Conservation (phyloP, 805 yeast species). For the Pichia pseudocactophila region DNA sequence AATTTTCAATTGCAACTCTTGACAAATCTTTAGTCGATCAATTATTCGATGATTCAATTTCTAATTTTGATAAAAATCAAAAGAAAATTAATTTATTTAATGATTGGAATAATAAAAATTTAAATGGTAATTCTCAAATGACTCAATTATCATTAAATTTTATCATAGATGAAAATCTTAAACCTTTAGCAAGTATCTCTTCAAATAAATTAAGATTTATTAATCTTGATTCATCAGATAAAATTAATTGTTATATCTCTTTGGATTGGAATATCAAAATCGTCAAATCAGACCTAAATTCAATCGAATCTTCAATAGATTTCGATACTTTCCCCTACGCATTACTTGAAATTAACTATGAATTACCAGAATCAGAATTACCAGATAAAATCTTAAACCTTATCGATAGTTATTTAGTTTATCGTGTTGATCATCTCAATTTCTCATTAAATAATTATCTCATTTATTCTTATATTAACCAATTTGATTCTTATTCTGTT, state of each 20-base stretch:
- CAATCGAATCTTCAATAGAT: conserved; percentile 1
- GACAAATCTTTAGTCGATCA: conserved; percentile 15
- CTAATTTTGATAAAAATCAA: conserved; percentile 4
- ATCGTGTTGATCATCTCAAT: conserved; percentile 32
- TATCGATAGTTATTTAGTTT: conserved; percentile 39
- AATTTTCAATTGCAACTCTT: conserved; percentile 27
- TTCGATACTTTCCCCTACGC: conserved; percentile 36
- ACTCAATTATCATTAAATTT: conserved; percentile 26
- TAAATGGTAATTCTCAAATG: conserved; percentile 25
- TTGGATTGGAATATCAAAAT: conserved; percentile 23
- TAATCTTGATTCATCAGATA: conserved; percentile 10
- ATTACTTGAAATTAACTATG: conserved; percentile 40
- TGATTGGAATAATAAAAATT: conserved; percentile 17
- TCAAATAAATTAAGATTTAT: conserved; percentile 24
- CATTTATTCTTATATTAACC: conserved; percentile 18
- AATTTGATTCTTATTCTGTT: conserved; percentile 3
- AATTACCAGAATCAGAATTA: conserved; percentile 24
- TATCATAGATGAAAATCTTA: conserved; percentile 24
- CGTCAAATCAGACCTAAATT: conserved; percentile 4
- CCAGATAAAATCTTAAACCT: conserved; percentile 33
- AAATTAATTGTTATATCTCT: conserved; percentile 25
- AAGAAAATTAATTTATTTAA: conserved; percentile 12
- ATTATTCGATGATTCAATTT: conserved; percentile 11
- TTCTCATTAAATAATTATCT: conserved; percentile 28
- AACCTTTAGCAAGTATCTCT: conserved; percentile 22